Evolutionary conservation across 164 flowering plant species (phyloP).

Genomic region (Paratinospora sagittata): DNA sequence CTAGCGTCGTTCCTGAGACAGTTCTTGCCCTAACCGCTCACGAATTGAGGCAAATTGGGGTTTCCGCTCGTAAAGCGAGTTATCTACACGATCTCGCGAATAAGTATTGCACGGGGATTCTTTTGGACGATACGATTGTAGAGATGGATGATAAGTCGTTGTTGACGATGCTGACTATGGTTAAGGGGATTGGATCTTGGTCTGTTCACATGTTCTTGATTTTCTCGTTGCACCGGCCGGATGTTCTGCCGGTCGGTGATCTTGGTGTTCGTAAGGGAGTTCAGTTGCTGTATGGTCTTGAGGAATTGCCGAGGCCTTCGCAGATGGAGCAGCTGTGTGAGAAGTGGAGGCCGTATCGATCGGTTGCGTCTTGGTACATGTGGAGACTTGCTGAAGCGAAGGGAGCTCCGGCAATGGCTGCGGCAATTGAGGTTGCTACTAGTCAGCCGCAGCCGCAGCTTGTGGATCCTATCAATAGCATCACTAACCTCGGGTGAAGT

Average conservation of each 20-base stretch:
- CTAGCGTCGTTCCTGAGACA: slow-evolving; percentile 55
- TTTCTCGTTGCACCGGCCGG: slow-evolving; percentile 86
- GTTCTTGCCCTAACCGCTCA: slow-evolving; percentile 55
- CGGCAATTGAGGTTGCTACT: slow-evolving; percentile 25
- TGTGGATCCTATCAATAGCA: slow-evolving; percentile 58
- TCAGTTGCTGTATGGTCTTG: slow-evolving; percentile 57
- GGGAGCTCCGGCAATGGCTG: slow-evolving; percentile 40
- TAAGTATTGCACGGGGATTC: slow-evolving; percentile 70
- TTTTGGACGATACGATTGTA: slow-evolving; percentile 63
- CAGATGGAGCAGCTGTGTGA: slow-evolving; percentile 95
- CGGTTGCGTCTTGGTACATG: slow-evolving; percentile 90
- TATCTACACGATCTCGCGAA: slow-evolving; percentile 85
- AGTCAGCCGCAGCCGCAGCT: slow-evolving; percentile 32
- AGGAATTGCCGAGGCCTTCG: slow-evolving; percentile 81
- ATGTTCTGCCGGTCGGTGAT: slow-evolving; percentile 85
- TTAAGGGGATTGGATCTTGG: slow-evolving; percentile 98
- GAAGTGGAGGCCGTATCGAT: slow-evolving; percentile 91
- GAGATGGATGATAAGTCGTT: slow-evolving; percentile 86
- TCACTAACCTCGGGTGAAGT: slow-evolving; percentile 62
- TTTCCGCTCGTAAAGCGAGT: slow-evolving; percentile 84
- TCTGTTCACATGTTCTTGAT: slow-evolving; percentile 99
- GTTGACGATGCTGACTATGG: slow-evolving; percentile 95
- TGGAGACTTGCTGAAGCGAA: slow-evolving; percentile 78
- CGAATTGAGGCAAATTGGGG: slow-evolving; percentile 86
- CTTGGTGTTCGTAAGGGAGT: slow-evolving; percentile 85